Evolutionary conservation across 1,284 basidiomycete species (phyloP).

Genomic region (Melampsora americana): DNA sequence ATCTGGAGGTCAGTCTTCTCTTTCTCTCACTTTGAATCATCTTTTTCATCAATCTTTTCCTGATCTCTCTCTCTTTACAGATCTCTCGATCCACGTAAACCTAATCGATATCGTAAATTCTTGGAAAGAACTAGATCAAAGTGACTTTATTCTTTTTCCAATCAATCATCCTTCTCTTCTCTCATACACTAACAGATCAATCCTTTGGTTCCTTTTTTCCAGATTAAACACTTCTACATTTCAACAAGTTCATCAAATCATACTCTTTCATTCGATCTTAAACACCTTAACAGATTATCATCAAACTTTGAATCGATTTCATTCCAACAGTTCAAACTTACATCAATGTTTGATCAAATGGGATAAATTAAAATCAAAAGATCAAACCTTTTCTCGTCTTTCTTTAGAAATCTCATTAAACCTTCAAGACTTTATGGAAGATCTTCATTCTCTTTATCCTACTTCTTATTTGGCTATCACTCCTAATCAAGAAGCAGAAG

Average conservation of each 20-base stretch:
- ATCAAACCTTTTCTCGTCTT: conserved; percentile 8
- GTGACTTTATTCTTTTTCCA: no score
- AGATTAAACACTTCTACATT: conserved; percentile 24
- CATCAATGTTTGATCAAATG: conserved; percentile 32
- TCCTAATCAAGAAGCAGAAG: not conserved
- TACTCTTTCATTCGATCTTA: conserved; percentile 12
- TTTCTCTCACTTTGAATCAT: not conserved
- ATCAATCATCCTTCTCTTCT: no score
- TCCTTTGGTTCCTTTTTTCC: not conserved
- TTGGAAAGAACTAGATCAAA: conserved; percentile 16
- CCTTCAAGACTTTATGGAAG: conserved; percentile 19
- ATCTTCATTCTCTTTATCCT: not conserved
- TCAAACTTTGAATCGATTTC: conserved; percentile 11
- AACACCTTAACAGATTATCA: conserved; percentile 14
- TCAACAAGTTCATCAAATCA: conserved; percentile 25
- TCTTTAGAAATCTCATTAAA: conserved; percentile 18
- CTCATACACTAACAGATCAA: no score
- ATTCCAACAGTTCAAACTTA: conserved; percentile 15
- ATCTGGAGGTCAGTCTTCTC: not conserved
- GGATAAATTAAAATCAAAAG: conserved; percentile 22
- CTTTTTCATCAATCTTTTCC: not conserved
- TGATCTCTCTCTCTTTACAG: not conserved
- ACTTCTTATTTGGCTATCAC: not conserved
- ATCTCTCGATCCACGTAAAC: conserved; percentile 8
- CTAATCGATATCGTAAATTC: conserved; percentile 12